phyloP scores from a whole-genome alignment of 1,284 basidiomycete species.

The Ceratobasidium sp. region DNA sequence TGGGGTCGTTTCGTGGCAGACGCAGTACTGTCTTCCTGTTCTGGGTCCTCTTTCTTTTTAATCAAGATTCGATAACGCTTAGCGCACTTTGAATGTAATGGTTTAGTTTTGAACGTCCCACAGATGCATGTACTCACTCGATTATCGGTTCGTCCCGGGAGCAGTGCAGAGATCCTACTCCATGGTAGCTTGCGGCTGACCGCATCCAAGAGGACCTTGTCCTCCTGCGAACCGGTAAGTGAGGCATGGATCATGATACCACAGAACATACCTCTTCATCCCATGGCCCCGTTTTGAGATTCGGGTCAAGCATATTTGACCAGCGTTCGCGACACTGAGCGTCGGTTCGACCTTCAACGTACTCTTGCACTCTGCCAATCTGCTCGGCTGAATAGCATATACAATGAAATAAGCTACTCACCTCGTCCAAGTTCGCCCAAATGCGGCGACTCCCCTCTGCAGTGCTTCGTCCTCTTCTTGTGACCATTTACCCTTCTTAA shows the following conservation, averaged over 20 bases:
- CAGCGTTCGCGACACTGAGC: constrained; percentile 45
- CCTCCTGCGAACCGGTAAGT: constrained; percentile 31
- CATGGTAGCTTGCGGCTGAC: constrained; percentile 33
- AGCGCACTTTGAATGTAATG: constrained; percentile 21
- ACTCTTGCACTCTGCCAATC: constrained; percentile 36
- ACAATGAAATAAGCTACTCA: neutral
- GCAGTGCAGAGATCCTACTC: constrained; percentile 40
- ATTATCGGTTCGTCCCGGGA: constrained; percentile 42
- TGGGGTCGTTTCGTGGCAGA: neutral
- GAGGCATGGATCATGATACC: neutral
- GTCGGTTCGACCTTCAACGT: constrained; percentile 43
- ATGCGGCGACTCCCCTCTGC: constrained; percentile 34
- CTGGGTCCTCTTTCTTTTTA: constrained; percentile 21
- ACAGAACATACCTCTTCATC: constrained; percentile 38
- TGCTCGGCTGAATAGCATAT: too few relatives aligned
- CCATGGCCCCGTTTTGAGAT: constrained; percentile 41
- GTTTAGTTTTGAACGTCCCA: neutral
- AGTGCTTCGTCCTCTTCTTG: constrained; percentile 42
- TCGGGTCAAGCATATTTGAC: constrained; percentile 44
- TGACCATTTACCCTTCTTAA: constrained; percentile 42
- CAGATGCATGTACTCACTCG: constrained; percentile 37
- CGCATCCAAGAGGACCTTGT: constrained; percentile 35
- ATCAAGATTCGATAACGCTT: constrained; percentile 41
- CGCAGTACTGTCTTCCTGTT: constrained; percentile 7
- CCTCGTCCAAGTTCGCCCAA: constrained; percentile 42